A percentile compares a stretch with the other conserved stretches of the same genome.
Evolutionary conservation across 2,329 filamentous ascomycete species (phyloP).

Genomic region (Penicillium expansum): DNA sequence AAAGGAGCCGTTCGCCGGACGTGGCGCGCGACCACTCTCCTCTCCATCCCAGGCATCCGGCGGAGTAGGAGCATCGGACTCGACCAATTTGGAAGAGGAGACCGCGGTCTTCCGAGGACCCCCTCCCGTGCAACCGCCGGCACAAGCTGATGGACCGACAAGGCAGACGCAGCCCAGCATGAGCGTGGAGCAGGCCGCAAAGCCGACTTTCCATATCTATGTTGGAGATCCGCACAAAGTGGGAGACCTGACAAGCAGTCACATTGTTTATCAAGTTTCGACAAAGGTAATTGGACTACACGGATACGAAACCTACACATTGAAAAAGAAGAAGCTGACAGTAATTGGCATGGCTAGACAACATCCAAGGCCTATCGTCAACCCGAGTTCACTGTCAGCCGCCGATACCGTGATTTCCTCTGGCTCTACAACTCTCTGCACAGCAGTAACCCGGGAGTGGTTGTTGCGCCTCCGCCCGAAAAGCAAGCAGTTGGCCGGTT

Average conservation of each 20-base stretch:
- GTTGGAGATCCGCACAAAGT: conserved; percentile 98
- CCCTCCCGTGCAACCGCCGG: conserved; percentile 57
- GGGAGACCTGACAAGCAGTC: conserved; percentile 91
- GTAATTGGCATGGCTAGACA: conserved; percentile 57
- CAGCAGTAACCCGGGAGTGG: conserved; percentile 88
- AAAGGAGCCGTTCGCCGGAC: conserved; percentile 52
- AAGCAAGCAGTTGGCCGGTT: conserved; percentile 97
- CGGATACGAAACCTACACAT: not conserved
- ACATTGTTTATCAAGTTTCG: conserved; percentile 94
- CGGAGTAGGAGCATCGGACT: conserved; percentile 57
- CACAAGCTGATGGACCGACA: conserved; percentile 44
- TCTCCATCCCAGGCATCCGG: conserved; percentile 48
- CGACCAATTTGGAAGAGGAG: conserved; percentile 69
- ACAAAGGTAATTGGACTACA: conserved; percentile 66
- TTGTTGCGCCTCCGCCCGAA: conserved; percentile 92
- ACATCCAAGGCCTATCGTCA: conserved; percentile 94
- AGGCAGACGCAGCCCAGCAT: conserved; percentile 70
- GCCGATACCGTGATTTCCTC: conserved; percentile 92
- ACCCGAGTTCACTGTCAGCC: conserved; percentile 86
- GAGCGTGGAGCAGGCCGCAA: conserved; percentile 87
- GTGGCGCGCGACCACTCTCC: conserved; percentile 38
- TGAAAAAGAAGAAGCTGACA: not conserved
- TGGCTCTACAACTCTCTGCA: conserved; percentile 97
- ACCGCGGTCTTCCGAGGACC: conserved; percentile 62
- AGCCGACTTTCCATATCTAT: conserved; percentile 83